Evolutionary conservation across 768 basidiomycete species (phyloP), one percentile per base, ranked within the genome.

Genomic region (Mycena latifolia): DNA sequence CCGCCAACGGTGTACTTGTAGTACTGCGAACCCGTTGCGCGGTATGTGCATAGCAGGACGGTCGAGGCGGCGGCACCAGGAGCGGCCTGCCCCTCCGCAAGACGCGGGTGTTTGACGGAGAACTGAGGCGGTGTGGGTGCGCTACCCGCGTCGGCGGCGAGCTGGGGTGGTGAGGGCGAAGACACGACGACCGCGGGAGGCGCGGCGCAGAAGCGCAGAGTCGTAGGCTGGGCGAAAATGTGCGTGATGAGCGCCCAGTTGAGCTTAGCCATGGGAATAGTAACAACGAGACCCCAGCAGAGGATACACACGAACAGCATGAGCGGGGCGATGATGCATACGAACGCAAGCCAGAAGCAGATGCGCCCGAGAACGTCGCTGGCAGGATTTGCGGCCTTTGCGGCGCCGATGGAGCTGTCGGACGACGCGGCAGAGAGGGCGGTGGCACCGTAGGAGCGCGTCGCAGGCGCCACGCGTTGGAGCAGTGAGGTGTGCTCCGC

Each of bases 1-100:
- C 98, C 98, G 22, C 98, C 95, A 54, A 99, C 87, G 7, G 98
- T 99, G 77, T 99, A 99, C 84, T 99, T 99, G 91, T 94, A 98
- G 80, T 98, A 99, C 76, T 96, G 86, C 72, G 88, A 81, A 2
- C 97, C 98, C 56, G 90, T 84, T 1, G 98, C 98, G 25, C 90
- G 89, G 77, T 99, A 99, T 5, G 92, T 97, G 80, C 98, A 99
- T 29, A 99, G 87, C 28, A 99, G 82, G 8, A 99, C 93, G 0
- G 93, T 98, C 35, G 85, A 86, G 2, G 91, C 91, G n/a, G 87
- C 88, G 22, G 92, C 92, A 14, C 86, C 87, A 5, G 98, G 98
- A 0, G 97, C 96, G 2, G 87, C 84, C 78, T 99, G 97, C 33
- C 98, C 98, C 24, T 93, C 91, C 11, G 90, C 86, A 17, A 97